Percentiles rank a stretch among this genome's conserved stretches.
Conservation (phyloP, 75 land plant genomes). For the Larix kaempferi region DNA sequence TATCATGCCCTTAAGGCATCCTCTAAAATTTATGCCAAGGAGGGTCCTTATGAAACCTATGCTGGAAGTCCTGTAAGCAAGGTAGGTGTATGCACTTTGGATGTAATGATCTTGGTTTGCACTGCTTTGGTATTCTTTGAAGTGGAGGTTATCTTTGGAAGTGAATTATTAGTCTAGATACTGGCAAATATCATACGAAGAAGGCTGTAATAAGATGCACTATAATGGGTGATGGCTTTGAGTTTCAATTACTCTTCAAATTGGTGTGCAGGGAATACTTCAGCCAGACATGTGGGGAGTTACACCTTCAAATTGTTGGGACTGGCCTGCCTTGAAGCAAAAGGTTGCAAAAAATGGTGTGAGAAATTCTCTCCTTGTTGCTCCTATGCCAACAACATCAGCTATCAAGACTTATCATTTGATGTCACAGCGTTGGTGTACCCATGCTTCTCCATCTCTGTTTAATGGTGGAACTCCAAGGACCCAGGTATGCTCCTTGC, state of each 20-base stretch:
- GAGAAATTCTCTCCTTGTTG: too few species aligned
- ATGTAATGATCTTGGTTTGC: not conserved
- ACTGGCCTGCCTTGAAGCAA: too few species aligned
- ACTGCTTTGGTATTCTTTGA: too few species aligned
- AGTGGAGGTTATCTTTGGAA: too few species aligned
- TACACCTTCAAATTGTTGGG: too few species aligned
- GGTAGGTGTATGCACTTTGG: conserved; percentile 24
- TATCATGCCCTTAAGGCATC: conserved; percentile 87
- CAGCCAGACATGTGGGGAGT: conserved; percentile 96
- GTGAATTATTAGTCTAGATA: too few species aligned
- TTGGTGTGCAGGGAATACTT: conserved; percentile 53
- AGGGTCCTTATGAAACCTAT: conserved; percentile 87
- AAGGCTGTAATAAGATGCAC: too few species aligned
- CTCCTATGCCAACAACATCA: too few species aligned
- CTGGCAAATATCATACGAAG: too few species aligned
- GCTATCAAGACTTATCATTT: conserved; percentile 39
- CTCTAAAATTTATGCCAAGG: conserved; percentile 53
- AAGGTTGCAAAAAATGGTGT: too few species aligned
- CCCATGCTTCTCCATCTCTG: conserved; percentile 52
- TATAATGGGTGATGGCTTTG: too few species aligned
- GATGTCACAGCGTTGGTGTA: conserved; percentile 58
- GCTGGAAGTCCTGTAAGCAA: conserved; percentile 80
- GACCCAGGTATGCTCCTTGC: conserved; percentile 27
- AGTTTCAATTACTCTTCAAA: too few species aligned
- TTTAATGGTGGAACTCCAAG: conserved; percentile 50